Evolutionary conservation across 805 yeast genomes (phyloP).

Genomic region (Yamadazyma takamatsuzukensis): DNA sequence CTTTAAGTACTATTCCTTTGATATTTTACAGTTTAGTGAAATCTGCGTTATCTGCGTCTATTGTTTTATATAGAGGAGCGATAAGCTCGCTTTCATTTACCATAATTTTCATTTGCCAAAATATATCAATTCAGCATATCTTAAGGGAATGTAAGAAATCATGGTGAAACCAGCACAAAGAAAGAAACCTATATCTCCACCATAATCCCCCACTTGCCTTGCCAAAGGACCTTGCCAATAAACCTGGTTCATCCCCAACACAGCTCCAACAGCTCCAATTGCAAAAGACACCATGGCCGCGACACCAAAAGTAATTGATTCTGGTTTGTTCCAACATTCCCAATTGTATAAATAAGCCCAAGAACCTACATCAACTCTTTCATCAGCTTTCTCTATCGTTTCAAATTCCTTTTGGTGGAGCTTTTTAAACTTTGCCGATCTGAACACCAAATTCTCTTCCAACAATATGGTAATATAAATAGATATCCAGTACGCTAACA

Average conservation of each 20-base stretch:
- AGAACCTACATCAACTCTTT: constrained; percentile 3
- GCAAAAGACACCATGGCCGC: constrained; percentile 31
- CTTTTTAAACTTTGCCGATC: constrained; percentile 18
- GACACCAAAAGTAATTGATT: constrained; percentile 27
- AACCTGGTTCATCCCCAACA: constrained; percentile 38
- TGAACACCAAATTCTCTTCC: constrained; percentile 33
- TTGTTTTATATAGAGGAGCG: no score
- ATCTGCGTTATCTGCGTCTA: no score
- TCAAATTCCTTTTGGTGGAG: constrained; percentile 27
- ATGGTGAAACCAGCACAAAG: constrained; percentile 33
- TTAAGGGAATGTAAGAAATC: constrained; percentile 24
- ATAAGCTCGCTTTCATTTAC: no score
- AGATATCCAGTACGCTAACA: constrained; percentile 41
- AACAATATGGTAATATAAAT: constrained; percentile 32
- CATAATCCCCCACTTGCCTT: constrained; percentile 22
- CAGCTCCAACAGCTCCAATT: constrained; percentile 35
- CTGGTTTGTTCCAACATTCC: constrained; percentile 25
- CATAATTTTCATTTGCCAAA: constrained; percentile 18
- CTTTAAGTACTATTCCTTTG: no score
- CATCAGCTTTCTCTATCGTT: constrained; percentile 7
- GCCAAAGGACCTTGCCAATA: constrained; percentile 39
- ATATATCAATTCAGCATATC: constrained; percentile 29
- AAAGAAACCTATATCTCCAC: constrained; percentile 40
- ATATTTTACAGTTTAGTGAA: no score
- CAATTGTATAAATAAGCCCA: constrained; percentile 23